phyloP scores from a whole-genome alignment of 768 basidiomycete species.

The Lactifluus piperatus region DNA sequence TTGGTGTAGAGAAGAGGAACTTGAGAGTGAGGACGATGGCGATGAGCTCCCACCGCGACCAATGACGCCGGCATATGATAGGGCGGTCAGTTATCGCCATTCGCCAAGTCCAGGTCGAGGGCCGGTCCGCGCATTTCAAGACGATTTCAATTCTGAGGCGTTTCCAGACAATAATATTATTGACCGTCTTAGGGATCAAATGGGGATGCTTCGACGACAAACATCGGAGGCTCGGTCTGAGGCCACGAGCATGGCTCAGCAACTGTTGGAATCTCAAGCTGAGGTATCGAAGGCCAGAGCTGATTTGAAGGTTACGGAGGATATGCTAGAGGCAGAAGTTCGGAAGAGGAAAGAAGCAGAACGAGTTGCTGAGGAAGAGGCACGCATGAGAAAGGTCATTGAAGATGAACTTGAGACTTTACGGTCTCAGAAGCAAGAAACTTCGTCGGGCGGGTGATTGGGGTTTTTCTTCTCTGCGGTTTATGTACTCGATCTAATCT shows the following conservation, averaged over 20 bases:
- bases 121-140: background rate
- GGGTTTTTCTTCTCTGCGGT: background rate
- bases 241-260: slow-evolving; percentile 57
- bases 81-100: background rate
- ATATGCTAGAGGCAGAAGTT: slow-evolving; percentile 51
- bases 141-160: background rate
- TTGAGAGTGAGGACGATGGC: slow-evolving; percentile 59
- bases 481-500: background rate
- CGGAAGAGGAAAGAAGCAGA: slow-evolving; percentile 52
- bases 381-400: slow-evolving; percentile 35
- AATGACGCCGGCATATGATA: slow-evolving; percentile 12
- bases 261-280: slow-evolving; percentile 55
- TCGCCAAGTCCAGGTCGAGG: slow-evolving; percentile 6
- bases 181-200: slow-evolving; percentile 59
- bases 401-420: slow-evolving; percentile 42
- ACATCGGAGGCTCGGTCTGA: slow-evolving; percentile 60
- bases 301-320: slow-evolving; percentile 46
- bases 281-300: slow-evolving; percentile 50
- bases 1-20: slow-evolving; percentile 32
- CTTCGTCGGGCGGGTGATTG: background rate
- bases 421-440: slow-evolving; percentile 10
- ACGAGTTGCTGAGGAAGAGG: slow-evolving; percentile 41
- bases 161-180: slow-evolving; percentile 34
- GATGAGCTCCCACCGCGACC: slow-evolving; percentile 1
- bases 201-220: slow-evolving; percentile 53